Evolutionary conservation across 2,329 filamentous ascomycete genomes (phyloP), one percentile per base, ranked within the genome.

Genomic region (Gyromitra esculenta): DNA sequence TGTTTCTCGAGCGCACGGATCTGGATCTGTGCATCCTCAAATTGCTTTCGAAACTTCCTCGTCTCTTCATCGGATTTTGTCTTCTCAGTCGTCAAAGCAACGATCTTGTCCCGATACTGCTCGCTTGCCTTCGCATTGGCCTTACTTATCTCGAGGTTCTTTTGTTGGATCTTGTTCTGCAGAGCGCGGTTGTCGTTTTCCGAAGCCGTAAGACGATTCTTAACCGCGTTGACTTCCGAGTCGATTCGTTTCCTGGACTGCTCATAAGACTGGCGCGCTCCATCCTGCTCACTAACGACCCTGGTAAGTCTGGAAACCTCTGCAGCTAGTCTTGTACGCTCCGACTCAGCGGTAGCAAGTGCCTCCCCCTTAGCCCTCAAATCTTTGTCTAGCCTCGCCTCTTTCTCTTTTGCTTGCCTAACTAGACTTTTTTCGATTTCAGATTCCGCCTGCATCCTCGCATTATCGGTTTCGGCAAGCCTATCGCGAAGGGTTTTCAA

Each of bases 91-190:
- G 95, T 93, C 37, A 97, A 85, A 75, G 91, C 89, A 50, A 89
- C 84, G 62, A 97, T 86, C 79, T 96, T 92, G 1, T 90, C 88
- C 48, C 94, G 90, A 60, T 94, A 92, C 41, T 90, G 92, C 80
- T 98, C 95, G 77, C 89, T 94, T 39, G 92, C 95, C 75, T 91
- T 91, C 4, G 94, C 97, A 76, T 89, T 93, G 0, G 95, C 96
- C 59, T 96, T 89, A 52, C 95, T 95, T 83, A 99, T 96, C 82
- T 99, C 95, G 5, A 99, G 88, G 39, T 96, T 96, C 86, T 98
- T 98, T 82, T 98, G 95, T 81, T 98, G 95, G 18, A 99, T 87
- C 84, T 98, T 98, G 85, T 97, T 98, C 79, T 98, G 87, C n/a
- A 99, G 86, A 4, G 94, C 91, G 66, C 93, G 91, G 81, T 98